phyloP scores from a whole-genome alignment of 768 basidiomycete genomes.

The Mycena chlorophos region DNA sequence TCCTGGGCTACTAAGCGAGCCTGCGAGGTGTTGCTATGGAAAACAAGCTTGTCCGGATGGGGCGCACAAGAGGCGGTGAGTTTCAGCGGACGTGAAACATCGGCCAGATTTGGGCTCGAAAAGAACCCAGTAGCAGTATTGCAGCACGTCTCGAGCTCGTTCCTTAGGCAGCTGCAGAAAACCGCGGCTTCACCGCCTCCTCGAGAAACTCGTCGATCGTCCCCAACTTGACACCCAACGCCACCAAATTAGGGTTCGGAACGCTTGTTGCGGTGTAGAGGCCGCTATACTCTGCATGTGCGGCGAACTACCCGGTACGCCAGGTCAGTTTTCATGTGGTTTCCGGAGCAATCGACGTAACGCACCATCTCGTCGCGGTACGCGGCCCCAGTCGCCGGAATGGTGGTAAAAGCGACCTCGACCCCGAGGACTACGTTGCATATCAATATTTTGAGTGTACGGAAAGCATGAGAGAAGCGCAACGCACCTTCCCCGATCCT shows the following conservation, averaged over 20 bases:
- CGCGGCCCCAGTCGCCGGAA: neutral
- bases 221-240: neutral
- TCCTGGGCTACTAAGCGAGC: no score
- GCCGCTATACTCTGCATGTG: constrained; percentile 13
- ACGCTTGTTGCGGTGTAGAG: neutral
- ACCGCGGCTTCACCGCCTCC: neutral
- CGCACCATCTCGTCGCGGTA: constrained; percentile 12
- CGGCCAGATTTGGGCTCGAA: no score
- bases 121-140: no score
- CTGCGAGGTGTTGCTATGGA: no score
- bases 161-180: no score
- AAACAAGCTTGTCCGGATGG: no score
- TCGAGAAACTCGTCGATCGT: neutral
- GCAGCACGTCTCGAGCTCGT: no score
- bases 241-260: neutral
- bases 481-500: constrained; percentile 6
- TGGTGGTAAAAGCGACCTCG: constrained; percentile 4
- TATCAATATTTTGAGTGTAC: neutral
- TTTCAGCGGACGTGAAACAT: no score
- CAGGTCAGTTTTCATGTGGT: neutral
- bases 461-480: neutral
- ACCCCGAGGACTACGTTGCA: constrained; percentile 1
- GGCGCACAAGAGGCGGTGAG: no score
- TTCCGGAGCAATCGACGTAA: neutral
- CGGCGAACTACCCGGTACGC: neutral